phyloP scores from a whole-genome alignment of 257 asterid genomes.

The Solanum sitiens region DNA sequence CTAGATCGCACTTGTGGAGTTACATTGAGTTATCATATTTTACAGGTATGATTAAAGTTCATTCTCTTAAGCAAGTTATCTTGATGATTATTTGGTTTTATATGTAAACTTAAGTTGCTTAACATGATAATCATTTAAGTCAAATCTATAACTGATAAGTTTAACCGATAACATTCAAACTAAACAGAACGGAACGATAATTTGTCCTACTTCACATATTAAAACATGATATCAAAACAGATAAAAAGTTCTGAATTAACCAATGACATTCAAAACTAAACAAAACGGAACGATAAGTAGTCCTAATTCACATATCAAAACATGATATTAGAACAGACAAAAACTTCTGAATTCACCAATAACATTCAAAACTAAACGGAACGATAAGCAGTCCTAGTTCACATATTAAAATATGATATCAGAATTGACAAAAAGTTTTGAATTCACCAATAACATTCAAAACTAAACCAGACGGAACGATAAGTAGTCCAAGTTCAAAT shows the following conservation, averaged over 20 bases:
- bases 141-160: neutral
- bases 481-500: neutral
- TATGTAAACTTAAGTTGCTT: neutral
- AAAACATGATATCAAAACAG: neutral
- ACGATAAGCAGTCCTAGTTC: rapidly evolving
- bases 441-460: neutral
- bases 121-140: neutral
- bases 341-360: no score
- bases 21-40: neutral
- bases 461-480: rapidly evolving
- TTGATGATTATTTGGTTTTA: neutral
- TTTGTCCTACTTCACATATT: neutral
- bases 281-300: no score
- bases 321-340: no score
- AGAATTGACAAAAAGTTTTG: neutral
- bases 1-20: rapidly evolving
- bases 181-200: rapidly evolving
- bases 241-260: neutral
- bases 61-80: neutral
- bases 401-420: neutral
- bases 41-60: neutral
- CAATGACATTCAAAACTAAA: no score
- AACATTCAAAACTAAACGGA: no score
- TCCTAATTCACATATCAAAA: no score
- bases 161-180: neutral